Evolutionary conservation across 2,329 filamentous ascomycete genomes (phyloP).

Genomic region (Ambrosiella cleistominuta): DNA sequence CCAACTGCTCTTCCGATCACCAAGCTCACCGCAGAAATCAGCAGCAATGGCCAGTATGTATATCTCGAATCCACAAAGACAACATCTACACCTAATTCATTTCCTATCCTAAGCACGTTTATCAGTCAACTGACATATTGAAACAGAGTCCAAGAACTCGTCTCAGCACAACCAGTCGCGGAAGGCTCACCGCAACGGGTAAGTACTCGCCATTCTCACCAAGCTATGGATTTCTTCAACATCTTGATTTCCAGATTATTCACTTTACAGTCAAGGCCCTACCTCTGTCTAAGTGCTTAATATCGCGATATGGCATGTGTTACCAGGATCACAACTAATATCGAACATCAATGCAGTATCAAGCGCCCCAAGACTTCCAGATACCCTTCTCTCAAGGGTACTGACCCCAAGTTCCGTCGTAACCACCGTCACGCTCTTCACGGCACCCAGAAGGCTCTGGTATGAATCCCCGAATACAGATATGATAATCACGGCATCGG

Average conservation of each 20-base stretch:
- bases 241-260: not conserved
- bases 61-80: not conserved
- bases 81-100: not conserved
- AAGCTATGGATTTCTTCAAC: not conserved
- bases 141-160: slow-evolving; percentile 96
- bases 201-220: not conserved
- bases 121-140: slow-evolving; percentile 9
- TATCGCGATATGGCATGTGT: not conserved
- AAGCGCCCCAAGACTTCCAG: slow-evolving; percentile 99
- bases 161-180: slow-evolving; percentile 96
- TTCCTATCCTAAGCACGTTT: not conserved
- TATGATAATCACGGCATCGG: not conserved
- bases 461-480: slow-evolving; percentile 32
- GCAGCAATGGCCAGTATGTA: slow-evolving; percentile 27
- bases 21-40: slow-evolving; percentile 16
- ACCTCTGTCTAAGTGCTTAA: too few relatives aligned
- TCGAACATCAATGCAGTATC: slow-evolving; percentile 49
- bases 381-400: slow-evolving; percentile 97
- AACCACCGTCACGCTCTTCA: slow-evolving; percentile 99
- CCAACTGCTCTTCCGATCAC: slow-evolving; percentile 17
- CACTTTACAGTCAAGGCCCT: too few relatives aligned
- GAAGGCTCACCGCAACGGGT: slow-evolving; percentile 99
- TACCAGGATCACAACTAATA: not conserved
- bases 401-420: slow-evolving; percentile 98
- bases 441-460: slow-evolving; percentile 94